Conservation (phyloP, 1,284 basidiomycete genomes). For the Grifola frondosa region DNA sequence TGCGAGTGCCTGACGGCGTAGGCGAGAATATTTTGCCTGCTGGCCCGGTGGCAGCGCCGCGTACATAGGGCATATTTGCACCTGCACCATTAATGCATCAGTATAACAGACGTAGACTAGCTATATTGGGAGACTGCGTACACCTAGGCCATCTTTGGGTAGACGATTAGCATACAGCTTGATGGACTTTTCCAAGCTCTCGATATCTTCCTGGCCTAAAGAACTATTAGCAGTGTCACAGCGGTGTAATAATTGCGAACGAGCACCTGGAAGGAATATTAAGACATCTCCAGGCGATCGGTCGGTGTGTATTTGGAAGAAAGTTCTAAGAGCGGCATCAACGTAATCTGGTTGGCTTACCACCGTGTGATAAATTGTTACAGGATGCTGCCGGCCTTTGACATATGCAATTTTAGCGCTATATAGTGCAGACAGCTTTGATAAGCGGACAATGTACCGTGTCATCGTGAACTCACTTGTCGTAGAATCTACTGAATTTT, state of each 20-base stretch:
- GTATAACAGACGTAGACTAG: slow-evolving; percentile 6
- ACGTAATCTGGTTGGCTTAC: slow-evolving; percentile 82
- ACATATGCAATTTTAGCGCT: slow-evolving; percentile 89
- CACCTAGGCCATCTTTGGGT: slow-evolving; percentile 52
- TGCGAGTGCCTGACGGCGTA: slow-evolving; percentile 72
- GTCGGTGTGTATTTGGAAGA: slow-evolving; percentile 87
- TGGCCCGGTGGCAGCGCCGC: slow-evolving; percentile 79
- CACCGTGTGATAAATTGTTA: slow-evolving; percentile 75
- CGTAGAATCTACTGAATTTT: slow-evolving; percentile 88
- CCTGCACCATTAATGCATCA: slow-evolving; percentile 37
- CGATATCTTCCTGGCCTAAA: slow-evolving; percentile 94
- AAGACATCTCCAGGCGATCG: slow-evolving; percentile 86
- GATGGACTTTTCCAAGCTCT: slow-evolving; percentile 78
- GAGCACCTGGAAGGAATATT: slow-evolving; percentile 85
- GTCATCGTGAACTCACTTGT: slow-evolving; percentile 48
- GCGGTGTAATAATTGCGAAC: not conserved
- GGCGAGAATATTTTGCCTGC: slow-evolving; percentile 77
- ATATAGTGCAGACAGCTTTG: slow-evolving; percentile 7
- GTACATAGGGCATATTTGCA: slow-evolving; percentile 79
- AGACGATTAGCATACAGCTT: slow-evolving; percentile 64
- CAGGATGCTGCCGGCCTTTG: slow-evolving; percentile 92
- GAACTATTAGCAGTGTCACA: not conserved
- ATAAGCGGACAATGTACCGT: not conserved
- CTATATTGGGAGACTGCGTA: slow-evolving; percentile 32
- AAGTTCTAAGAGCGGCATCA: slow-evolving; percentile 86